Base-by-base conservation (phyloP, 306 rosid species). In the Castanopsis chinensis region DNA sequence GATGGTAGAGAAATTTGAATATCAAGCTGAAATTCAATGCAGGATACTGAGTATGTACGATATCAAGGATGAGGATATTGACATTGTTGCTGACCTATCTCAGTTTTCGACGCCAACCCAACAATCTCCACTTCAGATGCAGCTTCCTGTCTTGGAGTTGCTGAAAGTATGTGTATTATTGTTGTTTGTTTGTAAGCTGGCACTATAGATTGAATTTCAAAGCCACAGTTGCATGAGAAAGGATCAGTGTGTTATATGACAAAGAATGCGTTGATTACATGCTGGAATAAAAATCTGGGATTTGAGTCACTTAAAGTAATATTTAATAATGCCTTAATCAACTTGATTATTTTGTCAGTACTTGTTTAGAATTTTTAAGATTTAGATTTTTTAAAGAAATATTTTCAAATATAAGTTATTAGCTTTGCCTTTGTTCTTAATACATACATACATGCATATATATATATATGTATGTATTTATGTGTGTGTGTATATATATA, bases 41-140 rank as follows among this genome's bases (percentile, higher is more conserved):
- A 95, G 99, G 99, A 87, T 95, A 69, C 78, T 95, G 79, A 90
- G 86, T 78, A 87, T 88, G 88, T 95, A 91, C 72, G 98, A 91
- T 60, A 79, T 92, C 78, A 87, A 79, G 80, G 97, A 92, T 75
- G 99, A 92, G 80, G 99, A 95, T 75, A 79, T 81, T 18, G 99
- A 95, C 72, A 87, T 85, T 80, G 83, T 85, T 74, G 76, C 79
- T 79, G 98, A 91, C 43, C 88, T 74, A 76, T 89, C 92, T n/a
- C 94, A 90, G 71, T 85, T 88, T 80, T 84, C 91, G 76, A 69
- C 91, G 81, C 75, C 82, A 58, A 76, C 92, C 67, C 96, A 91
- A 82, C 79, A 91, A 73, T 86, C 92, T 77, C 74, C 91, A 13
- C 93, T 95, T 71, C 92, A 92, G 85, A 85, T 82, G 52, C 99